Evolutionary conservation across 164 flowering plant species (phyloP).

Genomic region (Tetracentron sinense): DNA sequence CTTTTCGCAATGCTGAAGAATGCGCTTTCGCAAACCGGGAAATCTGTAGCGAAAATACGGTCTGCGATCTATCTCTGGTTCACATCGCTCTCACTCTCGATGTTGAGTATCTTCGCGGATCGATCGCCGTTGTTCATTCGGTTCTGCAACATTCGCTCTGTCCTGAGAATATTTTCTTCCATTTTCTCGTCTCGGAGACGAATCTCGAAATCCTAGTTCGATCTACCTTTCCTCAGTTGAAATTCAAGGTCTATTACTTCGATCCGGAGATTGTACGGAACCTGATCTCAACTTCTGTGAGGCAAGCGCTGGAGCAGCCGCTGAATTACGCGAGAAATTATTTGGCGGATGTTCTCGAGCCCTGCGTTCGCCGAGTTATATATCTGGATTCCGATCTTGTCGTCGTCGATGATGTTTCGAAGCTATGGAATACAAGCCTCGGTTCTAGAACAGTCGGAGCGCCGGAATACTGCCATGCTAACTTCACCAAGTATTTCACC

Average conservation of each 20-base stretch:
- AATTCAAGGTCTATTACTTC: constrained; percentile 21
- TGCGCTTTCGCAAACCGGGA: not conserved
- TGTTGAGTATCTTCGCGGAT: constrained; percentile 76
- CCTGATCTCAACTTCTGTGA: constrained; percentile 70
- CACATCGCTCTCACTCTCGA: constrained; percentile 92
- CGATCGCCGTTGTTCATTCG: constrained; percentile 87
- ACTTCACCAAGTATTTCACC: constrained; percentile 84
- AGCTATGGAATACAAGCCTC: constrained; percentile 62
- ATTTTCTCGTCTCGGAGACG: constrained; percentile 26
- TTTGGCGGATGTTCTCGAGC: constrained; percentile 64
- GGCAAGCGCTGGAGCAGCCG: constrained; percentile 89
- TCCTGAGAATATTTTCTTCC: constrained; percentile 27
- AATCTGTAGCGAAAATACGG: not conserved
- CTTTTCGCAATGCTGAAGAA: no score
- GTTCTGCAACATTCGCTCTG: constrained; percentile 26
- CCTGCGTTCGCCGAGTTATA: constrained; percentile 65
- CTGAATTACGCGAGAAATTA: constrained; percentile 87
- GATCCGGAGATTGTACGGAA: constrained; percentile 42
- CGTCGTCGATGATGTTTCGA: constrained; percentile 71
- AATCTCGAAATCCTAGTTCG: constrained; percentile 39
- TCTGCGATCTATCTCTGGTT: constrained; percentile 72
- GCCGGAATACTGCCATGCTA: constrained; percentile 93
- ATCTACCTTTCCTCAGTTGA: constrained; percentile 46
- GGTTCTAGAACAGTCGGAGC: constrained; percentile 71
- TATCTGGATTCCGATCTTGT: constrained; percentile 89